A percentile compares a stretch with the other conserved stretches of the same genome.
Conservation (phyloP, 192 early-diverging fungal genomes). For the Coemansia sp. region DNA sequence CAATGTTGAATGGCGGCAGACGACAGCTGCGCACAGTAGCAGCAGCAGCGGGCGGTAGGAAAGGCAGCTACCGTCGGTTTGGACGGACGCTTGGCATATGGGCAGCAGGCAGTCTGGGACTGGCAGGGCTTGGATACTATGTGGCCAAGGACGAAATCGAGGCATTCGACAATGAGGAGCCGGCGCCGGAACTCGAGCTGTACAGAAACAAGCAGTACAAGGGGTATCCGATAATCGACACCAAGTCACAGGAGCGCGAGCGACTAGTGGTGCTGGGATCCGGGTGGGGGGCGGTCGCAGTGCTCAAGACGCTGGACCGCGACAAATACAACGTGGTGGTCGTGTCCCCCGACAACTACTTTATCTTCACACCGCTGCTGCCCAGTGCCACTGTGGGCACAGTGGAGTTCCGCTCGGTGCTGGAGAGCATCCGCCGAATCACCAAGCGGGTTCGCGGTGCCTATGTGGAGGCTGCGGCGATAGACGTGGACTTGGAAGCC, state of each 20-base stretch:
- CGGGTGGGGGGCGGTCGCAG: conserved; percentile 54
- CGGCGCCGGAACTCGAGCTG: conserved; percentile 35
- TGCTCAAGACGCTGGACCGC: conserved; percentile 69
- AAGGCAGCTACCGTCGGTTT: conserved; percentile 16
- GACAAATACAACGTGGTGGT: conserved; percentile 74
- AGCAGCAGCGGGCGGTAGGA: not conserved
- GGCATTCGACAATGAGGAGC: conserved; percentile 38
- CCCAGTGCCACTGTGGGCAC: conserved; percentile 83
- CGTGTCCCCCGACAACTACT: conserved; percentile 86
- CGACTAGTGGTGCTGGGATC: conserved; percentile 53
- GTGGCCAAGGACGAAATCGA: conserved; percentile 37
- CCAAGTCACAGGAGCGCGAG: conserved; percentile 26
- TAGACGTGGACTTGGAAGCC: conserved; percentile 75
- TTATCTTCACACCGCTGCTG: conserved; percentile 75
- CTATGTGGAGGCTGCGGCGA: conserved; percentile 83
- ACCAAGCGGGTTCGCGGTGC: conserved; percentile 76
- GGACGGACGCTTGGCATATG: conserved; percentile 25
- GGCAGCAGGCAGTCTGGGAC: conserved; percentile 13
- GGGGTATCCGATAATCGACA: conserved; percentile 30
- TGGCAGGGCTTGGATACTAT: conserved; percentile 21
- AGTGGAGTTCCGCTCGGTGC: conserved; percentile 80
- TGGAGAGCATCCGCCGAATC: conserved; percentile 84
- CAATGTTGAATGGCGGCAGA: not conserved
- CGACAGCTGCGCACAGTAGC: not conserved
- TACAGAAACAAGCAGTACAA: conserved; percentile 4